phyloP scores from a whole-genome alignment of 225 moss, liverwort and hornwort species.

The Anthoceros angustus region DNA sequence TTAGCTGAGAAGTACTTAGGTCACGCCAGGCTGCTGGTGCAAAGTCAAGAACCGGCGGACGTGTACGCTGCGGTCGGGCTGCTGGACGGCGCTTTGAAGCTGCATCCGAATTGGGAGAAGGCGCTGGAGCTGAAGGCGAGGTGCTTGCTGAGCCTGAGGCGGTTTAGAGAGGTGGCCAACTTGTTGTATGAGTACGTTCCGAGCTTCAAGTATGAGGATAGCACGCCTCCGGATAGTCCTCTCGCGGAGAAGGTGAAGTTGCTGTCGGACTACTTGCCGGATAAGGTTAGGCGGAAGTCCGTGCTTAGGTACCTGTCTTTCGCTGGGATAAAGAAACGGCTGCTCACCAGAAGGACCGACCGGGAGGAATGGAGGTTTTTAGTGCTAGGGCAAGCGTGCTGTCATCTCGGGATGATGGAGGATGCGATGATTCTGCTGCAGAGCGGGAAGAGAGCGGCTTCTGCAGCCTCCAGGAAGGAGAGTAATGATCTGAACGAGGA shows the following conservation, averaged over 20 bases:
- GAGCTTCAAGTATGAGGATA: slow-evolving; percentile 18
- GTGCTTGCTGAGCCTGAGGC: slow-evolving; percentile 25
- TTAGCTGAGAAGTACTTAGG: slow-evolving; percentile 39
- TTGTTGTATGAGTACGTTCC: slow-evolving; percentile 35
- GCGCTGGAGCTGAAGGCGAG: slow-evolving; percentile 32
- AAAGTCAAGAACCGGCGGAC: slow-evolving; percentile 31
- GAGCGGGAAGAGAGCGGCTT: slow-evolving; percentile 31
- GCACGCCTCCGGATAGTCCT: slow-evolving; percentile 32
- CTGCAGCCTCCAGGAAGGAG: slow-evolving; percentile 31
- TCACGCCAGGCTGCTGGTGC: slow-evolving; percentile 27
- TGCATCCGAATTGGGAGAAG: slow-evolving; percentile 38
- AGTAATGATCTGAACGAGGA: slow-evolving; percentile 33
- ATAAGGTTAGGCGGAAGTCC: slow-evolving; percentile 25
- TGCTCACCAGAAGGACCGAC: slow-evolving; percentile 23
- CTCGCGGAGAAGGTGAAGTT: slow-evolving; percentile 33
- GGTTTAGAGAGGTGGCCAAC: slow-evolving; percentile 27
- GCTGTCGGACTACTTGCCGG: slow-evolving; percentile 21
- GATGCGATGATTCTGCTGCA: slow-evolving; percentile 38
- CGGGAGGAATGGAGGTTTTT: slow-evolving; percentile 33
- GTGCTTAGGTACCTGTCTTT: slow-evolving; percentile 25
- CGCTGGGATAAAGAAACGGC: slow-evolving; percentile 22
- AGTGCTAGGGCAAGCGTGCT: slow-evolving; percentile 38
- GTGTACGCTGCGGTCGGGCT: slow-evolving; percentile 29
- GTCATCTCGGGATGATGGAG: slow-evolving; percentile 42
- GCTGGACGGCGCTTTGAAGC: slow-evolving; percentile 29